Base-by-base conservation (phyloP, 2,329 filamentous ascomycete species). In the Curvularia spicifera region DNA sequence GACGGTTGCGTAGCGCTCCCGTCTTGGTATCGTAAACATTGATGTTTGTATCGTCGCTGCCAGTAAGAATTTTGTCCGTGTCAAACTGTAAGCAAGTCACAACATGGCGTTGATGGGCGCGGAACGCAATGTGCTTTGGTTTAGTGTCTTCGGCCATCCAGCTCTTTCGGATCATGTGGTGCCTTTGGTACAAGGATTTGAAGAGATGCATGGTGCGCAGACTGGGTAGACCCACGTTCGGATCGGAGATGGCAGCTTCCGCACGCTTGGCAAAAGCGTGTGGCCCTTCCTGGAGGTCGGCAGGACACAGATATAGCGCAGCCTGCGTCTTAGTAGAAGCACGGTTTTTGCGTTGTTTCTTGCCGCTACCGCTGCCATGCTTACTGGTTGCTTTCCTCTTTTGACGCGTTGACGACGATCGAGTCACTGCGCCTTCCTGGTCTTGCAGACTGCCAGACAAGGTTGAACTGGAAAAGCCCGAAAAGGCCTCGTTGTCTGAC, bases 1-100 rank as follows among this genome's bases (percentile, higher is more conserved):
- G 86, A 63, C 90, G 91, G 71, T 88, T 91, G 47, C 91, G 87
- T 35, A 97, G 80, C 64, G 90, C 90, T 57, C 95, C 95, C 0
- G 93, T 97, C 79, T 95, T 96, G 12, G 95, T 98, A 73, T 98
- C 93, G 76, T 98, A 99, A 31, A 99, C 93, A 70, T 99, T 93
- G 70, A 99, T 99, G 62, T 97, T 89, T 4, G 93, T 97, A 74
- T 99, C 95, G 74, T 99, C 95, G 72, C 94, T 98, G 26, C 95
- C 95, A 1, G 95, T 99, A 66, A 99, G 85, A 66, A 99, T 97
- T 79, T 98, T 98, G 81, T 99, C 93, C 48, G 93, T 91, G 72
- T 99, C 95, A 70, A 99, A 99, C 75, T 99, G 93, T 53, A 99
- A 84, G 74, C 95, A 99, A 15, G 95, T 99, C 51, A 99, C 96